These are phyloP conservation scores for Fusarium tricinctum DNA, from an alignment of 2,329 filamentous ascomycete species.

Conservation along the genomic window DNA sequence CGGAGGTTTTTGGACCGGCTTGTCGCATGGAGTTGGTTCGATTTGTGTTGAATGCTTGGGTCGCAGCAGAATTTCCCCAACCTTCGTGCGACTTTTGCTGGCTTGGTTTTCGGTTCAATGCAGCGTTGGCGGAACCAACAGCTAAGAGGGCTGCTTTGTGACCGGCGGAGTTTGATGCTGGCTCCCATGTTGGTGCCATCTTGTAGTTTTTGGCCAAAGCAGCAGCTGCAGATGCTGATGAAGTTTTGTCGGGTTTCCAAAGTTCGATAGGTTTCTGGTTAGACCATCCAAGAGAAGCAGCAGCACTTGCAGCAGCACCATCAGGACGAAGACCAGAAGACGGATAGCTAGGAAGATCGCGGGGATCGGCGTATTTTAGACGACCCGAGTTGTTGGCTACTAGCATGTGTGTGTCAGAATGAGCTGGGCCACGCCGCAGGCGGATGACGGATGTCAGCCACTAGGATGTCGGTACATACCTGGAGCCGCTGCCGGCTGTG, in stretches of 20 bases:
- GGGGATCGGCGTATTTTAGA: slow-evolving; percentile 79
- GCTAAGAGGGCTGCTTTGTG: slow-evolving; percentile 82
- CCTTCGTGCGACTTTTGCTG: slow-evolving; percentile 49
- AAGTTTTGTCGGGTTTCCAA: slow-evolving; percentile 73
- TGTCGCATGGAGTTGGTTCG: slow-evolving; percentile 50
- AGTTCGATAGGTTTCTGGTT: slow-evolving; percentile 75
- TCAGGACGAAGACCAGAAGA: slow-evolving; percentile 71
- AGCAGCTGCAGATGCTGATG: slow-evolving; percentile 64
- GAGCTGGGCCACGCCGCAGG: slow-evolving; percentile 21
- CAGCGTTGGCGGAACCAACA: slow-evolving; percentile 55
- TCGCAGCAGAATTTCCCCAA: slow-evolving; percentile 79
- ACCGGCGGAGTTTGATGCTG: slow-evolving; percentile 73
- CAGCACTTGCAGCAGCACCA: slow-evolving; percentile 77
- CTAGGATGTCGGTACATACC: slow-evolving; percentile 42
- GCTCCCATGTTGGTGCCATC: slow-evolving; percentile 69
- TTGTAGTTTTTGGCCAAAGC: slow-evolving; percentile 60
- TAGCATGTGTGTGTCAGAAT: slow-evolving; percentile 38
- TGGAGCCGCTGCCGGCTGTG: slow-evolving; percentile 41
- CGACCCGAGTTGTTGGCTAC: slow-evolving; percentile 56
- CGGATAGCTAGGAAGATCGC: slow-evolving; percentile 81
- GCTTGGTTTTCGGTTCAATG: slow-evolving; percentile 46
- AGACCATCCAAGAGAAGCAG: slow-evolving; percentile 80
- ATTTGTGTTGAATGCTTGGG: slow-evolving; percentile 69
- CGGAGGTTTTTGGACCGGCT: slow-evolving; percentile 47
- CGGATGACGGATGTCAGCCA: slow-evolving; percentile 29